Percentiles rank a stretch among this genome's conserved stretches.
Evolutionary conservation across 768 basidiomycete genomes (phyloP).

Genomic region (Kwoniella bestiolae): DNA sequence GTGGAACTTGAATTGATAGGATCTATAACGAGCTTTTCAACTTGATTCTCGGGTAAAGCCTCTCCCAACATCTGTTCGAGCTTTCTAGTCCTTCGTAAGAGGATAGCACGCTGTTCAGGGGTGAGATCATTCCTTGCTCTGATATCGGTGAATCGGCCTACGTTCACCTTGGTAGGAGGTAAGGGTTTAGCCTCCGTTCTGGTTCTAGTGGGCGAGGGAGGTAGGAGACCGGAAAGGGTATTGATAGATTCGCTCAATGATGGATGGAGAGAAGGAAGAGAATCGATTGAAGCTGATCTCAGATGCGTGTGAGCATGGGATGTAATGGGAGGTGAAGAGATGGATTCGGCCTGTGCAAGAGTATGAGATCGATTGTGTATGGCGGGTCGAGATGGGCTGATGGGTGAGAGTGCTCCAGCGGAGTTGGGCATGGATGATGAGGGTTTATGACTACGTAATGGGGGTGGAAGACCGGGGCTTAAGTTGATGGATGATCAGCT

Average conservation of each 20-base stretch:
- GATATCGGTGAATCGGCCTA: constrained; percentile 7
- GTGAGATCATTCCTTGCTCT: constrained; percentile 29
- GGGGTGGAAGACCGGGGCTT: constrained; percentile 27
- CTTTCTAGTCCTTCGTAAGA: constrained; percentile 37
- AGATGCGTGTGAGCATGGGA: neutral
- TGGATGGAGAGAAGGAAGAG: constrained; percentile 37
- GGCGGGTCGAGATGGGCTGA: neutral
- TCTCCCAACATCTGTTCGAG: constrained; percentile 44
- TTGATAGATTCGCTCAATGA: constrained; percentile 39
- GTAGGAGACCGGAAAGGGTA: constrained; percentile 27
- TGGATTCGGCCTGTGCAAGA: neutral
- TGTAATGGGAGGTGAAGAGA: neutral
- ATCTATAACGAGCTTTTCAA: constrained; percentile 33
- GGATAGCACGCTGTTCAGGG: constrained; percentile 33
- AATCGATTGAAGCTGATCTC: constrained; percentile 25
- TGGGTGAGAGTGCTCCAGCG: neutral
- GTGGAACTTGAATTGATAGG: constrained; percentile 21
- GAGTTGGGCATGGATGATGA: constrained; percentile 18
- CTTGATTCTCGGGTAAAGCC: constrained; percentile 26
- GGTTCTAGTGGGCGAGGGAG: constrained; percentile 2
- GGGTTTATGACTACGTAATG: constrained; percentile 20
- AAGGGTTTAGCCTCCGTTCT: neutral
- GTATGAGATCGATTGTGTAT: constrained; percentile 15
- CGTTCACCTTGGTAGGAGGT: neutral
- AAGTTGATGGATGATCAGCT: neutral